Evolutionary conservation across 331 rosid species (phyloP).

Genomic region (Pyracantha coccinea): DNA sequence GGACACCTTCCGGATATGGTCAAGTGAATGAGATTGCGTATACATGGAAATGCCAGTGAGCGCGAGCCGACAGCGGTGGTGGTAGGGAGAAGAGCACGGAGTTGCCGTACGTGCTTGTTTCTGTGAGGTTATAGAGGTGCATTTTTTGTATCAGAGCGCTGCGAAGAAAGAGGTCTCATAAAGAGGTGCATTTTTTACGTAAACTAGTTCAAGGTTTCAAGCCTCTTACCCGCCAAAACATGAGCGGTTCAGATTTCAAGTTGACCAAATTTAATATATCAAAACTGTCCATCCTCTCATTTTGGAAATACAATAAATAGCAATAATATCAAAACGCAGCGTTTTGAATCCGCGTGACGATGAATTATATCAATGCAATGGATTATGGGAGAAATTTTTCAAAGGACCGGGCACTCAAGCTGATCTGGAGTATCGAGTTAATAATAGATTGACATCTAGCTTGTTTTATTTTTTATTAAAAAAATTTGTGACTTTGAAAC

Average conservation of each 20-base stretch:
- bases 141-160: constrained; percentile 18
- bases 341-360: background rate
- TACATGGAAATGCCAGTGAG: constrained; percentile 30
- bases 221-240: constrained; percentile 5
- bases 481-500: too few species aligned
- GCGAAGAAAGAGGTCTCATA: background rate
- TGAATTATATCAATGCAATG: background rate
- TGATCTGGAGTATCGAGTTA: too few species aligned
- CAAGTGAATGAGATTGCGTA: too few species aligned
- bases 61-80: constrained; percentile 12
- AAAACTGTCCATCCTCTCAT: background rate
- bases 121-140: constrained; percentile 42
- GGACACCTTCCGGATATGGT: too few species aligned
- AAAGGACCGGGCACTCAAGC: too few species aligned
- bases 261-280: background rate
- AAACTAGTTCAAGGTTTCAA: background rate
- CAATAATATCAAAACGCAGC: background rate
- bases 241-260: background rate
- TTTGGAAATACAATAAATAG: background rate
- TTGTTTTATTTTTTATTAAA: too few species aligned
- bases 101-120: constrained; percentile 69
- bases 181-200: too few species aligned
- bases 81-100: constrained; percentile 61
- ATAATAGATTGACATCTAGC: too few species aligned
- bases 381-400: too few species aligned